Evolutionary conservation across 257 asterid genomes (phyloP), one percentile per base, ranked within the genome.

Genomic region (Penstemon davidsonii): DNA sequence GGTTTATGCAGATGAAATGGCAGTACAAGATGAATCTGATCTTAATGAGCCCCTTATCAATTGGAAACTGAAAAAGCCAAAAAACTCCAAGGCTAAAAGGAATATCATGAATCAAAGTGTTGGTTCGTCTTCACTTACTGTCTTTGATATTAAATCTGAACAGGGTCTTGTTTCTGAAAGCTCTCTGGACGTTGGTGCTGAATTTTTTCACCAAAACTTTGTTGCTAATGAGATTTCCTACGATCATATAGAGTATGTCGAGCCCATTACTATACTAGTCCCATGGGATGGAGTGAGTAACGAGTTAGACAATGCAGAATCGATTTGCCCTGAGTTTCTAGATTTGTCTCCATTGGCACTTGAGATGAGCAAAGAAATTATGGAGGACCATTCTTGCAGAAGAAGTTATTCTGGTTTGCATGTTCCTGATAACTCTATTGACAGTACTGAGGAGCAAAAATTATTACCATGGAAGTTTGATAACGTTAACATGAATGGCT

Each of bases 41-140:
- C 88, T 86, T 37, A 43, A 79, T n/a, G 87, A 70, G 77, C 88
- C 85, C 40, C 82, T 88, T 55, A 70, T 82, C 74, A 76, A 62
- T 55, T 79, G 57, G 81, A 88, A 85, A 83, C 13, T 47, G 47
- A 84, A 79, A 77, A 71, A 55, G 68, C 55, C 74, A 46, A 84
- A 80, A 79, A 69, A 70, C 41, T 69, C 86, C 53, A 83, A 77
- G 78, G 76, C 73, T 64, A 82, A 74, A 78, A 75, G 68, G 78
- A 88, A 74, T 75, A 13, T 74, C 19, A 42, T 52, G 58, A 70
- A 47, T 38, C 13, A 51, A 33, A 60, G 61, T 67, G 71, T 60
- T 69, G 53, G n/a, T 13, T 40, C 71, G 40, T 70, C 75, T 67
- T 62, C 81, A 49, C 33, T 73, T 62, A 57, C 8, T 77, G 69